These are phyloP conservation scores for Sambucus nigra DNA, from an alignment of 129 eudicot genomes.

Conservation along the genomic window DNA sequence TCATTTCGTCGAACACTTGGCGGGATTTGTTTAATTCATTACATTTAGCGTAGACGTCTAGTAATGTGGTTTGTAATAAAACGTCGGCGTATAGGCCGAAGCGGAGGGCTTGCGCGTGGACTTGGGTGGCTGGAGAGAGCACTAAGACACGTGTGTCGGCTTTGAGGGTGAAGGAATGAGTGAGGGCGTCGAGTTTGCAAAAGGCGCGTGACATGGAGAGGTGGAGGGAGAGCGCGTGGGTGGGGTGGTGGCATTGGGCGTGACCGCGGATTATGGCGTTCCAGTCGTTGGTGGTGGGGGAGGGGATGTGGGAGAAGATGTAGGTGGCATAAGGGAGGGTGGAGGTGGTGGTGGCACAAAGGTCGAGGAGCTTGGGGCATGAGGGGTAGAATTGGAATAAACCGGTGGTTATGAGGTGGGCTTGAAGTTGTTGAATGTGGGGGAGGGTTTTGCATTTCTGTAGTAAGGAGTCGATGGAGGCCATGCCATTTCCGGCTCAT, in stretches of 20 bases:
- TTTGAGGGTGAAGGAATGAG: constrained; percentile 80
- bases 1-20: constrained; percentile 68
- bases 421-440: constrained; percentile 55
- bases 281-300: constrained; percentile 70
- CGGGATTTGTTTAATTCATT: constrained; percentile 41
- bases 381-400: constrained; percentile 29
- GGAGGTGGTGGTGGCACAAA: constrained; percentile 53
- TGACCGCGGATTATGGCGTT: constrained; percentile 84
- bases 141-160: constrained; percentile 77
- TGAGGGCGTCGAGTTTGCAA: constrained; percentile 77
- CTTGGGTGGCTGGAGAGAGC: constrained; percentile 24
- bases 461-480: constrained; percentile 30
- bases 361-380: constrained; percentile 58
- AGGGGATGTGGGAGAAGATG: constrained; percentile 30
- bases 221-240: constrained; percentile 38
- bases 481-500: constrained; percentile 40
- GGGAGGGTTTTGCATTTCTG: constrained; percentile 41
- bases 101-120: constrained; percentile 52
- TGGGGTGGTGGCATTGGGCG: constrained; percentile 44
- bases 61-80: constrained; percentile 56
- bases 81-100: constrained; percentile 43
- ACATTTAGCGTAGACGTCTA: constrained; percentile 58
- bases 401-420: constrained; percentile 61
- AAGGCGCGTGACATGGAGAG: constrained; percentile 40
- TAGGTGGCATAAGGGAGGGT: constrained; percentile 41